Evolutionary conservation across 1,139 yeast species (phyloP).

Genomic region (Hyphopichia buzzinii): DNA sequence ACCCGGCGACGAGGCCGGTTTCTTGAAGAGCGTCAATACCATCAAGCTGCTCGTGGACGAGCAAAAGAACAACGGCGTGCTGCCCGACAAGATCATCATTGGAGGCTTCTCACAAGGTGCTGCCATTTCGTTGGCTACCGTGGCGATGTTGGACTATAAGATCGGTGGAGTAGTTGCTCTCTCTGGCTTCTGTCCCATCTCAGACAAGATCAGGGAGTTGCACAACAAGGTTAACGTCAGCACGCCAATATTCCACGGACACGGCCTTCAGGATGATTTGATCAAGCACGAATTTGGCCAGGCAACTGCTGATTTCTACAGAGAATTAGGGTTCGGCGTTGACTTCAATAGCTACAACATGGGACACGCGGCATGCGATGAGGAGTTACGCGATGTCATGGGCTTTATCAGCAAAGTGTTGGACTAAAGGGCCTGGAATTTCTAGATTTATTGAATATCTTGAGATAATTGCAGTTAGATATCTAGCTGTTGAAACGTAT

Average conservation of each 20-base stretch:
- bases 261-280: constrained; percentile 77
- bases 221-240: constrained; percentile 40
- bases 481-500: too few relatives aligned
- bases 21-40: constrained; percentile 51
- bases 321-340: constrained; percentile 49
- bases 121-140: constrained; percentile 64
- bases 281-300: constrained; percentile 51
- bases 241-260: constrained; percentile 87
- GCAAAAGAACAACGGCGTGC: constrained; percentile 56
- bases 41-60: constrained; percentile 57
- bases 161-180: constrained; percentile 78
- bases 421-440: too few relatives aligned
- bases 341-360: constrained; percentile 58
- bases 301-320: constrained; percentile 45
- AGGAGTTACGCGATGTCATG: constrained; percentile 61
- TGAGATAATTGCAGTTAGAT: too few relatives aligned
- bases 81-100: constrained; percentile 68
- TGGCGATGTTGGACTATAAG: constrained; percentile 48
- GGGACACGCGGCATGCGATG: constrained; percentile 65
- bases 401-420: constrained; percentile 40
- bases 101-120: constrained; percentile 98
- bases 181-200: constrained; percentile 74
- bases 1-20: constrained; percentile 62
- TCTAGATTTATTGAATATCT: too few relatives aligned
- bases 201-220: constrained; percentile 31